These are phyloP conservation scores for Afroboletus lepidellus DNA, from an alignment of 1,284 basidiomycete genomes.

Conservation along the genomic window DNA sequence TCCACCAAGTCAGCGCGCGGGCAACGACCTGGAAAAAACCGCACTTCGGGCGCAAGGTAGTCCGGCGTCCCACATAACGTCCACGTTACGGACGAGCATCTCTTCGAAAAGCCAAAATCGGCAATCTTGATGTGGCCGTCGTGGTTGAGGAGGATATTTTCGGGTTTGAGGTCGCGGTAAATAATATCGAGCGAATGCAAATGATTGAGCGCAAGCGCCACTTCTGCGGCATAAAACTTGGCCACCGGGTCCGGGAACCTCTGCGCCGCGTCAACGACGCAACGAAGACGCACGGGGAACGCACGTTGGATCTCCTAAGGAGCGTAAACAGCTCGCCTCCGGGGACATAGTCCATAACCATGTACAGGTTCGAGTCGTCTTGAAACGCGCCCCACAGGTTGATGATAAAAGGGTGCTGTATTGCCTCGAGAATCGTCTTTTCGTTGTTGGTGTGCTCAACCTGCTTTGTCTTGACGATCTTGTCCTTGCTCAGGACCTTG, in stretches of 20 bases:
- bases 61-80: conserved; percentile 98
- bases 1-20: background rate
- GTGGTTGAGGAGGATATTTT: conserved; percentile 90
- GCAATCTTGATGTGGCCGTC: conserved; percentile 99
- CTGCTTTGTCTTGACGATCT: conserved; percentile 95
- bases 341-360: conserved; percentile 99
- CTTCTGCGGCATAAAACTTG: conserved; percentile 98
- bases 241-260: conserved; percentile 98
- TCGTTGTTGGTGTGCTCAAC: conserved; percentile 98
- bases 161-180: conserved; percentile 97
- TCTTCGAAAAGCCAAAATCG: conserved; percentile 97
- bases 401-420: conserved; percentile 95
- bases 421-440: conserved; percentile 83
- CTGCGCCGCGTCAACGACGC: conserved; percentile 40
- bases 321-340: conserved; percentile 96
- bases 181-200: conserved; percentile 90
- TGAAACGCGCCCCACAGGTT: conserved; percentile 99
- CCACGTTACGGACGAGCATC: conserved; percentile 90
- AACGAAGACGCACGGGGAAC: conserved; percentile 26
- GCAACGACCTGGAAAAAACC: conserved; percentile 7
- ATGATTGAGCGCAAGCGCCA: conserved; percentile 92
- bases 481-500: conserved; percentile 93
- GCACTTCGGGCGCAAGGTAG: conserved; percentile 88
- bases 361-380: conserved; percentile 91
- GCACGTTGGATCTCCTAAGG: conserved; percentile 82